Base-by-base conservation (phyloP, 2,329 filamentous ascomycete species). In the Aspergillus intermedius region DNA sequence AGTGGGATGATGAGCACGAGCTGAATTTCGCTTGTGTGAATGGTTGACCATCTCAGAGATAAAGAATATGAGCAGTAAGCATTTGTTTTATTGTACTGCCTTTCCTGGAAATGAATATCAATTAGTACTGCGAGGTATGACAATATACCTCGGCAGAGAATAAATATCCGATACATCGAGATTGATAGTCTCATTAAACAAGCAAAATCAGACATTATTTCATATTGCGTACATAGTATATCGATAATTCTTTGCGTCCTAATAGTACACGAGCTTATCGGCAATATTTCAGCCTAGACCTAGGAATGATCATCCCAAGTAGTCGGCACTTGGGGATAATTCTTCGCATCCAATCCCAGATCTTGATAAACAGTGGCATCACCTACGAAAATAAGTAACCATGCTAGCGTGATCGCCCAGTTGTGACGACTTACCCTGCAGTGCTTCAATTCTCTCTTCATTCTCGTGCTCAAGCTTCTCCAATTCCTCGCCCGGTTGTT, bases 401-500 rank as follows among this genome's bases (percentile, higher is more conserved):
- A 48, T 1, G 49, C 21, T 17, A 22, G 17, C 12, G 19, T 28
- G 8, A 37, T 35, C 46, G 32, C 47, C 7, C 41, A 19, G 8
- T 10, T 19, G 15, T 4, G 12, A 15, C 10, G 13, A 28, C 54
- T 59, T 64, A 78, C 79, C 80, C 56, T 75, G 68, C 10, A 84
- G 68, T 56, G 80, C 68, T 61, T 77, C 74, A 64, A 89, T 82
- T 5, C 87, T 77, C 49, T 83, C 70, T 52, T 84, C 76, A 56
- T 93, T 87, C 62, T 91, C 87, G 10, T 85, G 77, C 64, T 89
- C 87, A 2, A 94, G 70, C 62, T 84, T 81, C 63, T 90, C 81
- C 42, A 95, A 65, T 57, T 88, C 85, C 54, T 88, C 82, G n/a
- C 76, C 71, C 0, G 86, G 83, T 2, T 82, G 78, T 53, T 83